Conservation (phyloP, 495 filamentous ascomycete genomes). For the Podospora comata region DNA sequence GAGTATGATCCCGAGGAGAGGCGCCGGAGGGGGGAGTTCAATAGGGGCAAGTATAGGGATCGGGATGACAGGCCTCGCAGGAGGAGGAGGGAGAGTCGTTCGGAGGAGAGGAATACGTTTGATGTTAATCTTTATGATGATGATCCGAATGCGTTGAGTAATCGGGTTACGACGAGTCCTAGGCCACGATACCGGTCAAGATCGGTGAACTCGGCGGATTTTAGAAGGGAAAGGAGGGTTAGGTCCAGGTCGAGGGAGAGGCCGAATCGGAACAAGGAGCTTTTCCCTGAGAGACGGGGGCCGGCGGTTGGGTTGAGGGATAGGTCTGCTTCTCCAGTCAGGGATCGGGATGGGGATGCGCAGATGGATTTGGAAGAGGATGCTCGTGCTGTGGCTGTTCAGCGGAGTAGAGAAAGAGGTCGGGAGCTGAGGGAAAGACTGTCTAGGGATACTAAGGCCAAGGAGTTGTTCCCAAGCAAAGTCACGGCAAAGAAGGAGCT, state of each 20-base stretch:
- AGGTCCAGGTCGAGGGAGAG: conserved; percentile 20
- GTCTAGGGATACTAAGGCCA: conserved; percentile 37
- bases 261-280: conserved; percentile 43
- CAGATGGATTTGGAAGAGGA: conserved; percentile 42
- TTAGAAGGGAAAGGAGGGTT: conserved; percentile 26
- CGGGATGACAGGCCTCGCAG: conserved; percentile 59
- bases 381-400: conserved; percentile 29
- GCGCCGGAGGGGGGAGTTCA: conserved; percentile 45
- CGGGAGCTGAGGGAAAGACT: conserved; percentile 45
- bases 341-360: conserved; percentile 59
- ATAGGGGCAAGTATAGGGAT: conserved; percentile 51
- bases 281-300: conserved; percentile 46
- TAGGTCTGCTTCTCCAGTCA: conserved; percentile 66
- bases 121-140: conserved; percentile 40
- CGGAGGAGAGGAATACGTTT: conserved; percentile 30
- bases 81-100: conserved; percentile 52
- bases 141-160: conserved; percentile 45
- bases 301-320: conserved; percentile 50
- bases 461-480: conserved; percentile 69
- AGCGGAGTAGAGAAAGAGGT: conserved; percentile 46
- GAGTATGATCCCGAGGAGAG: conserved; percentile 81
- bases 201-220: conserved; percentile 34
- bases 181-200: conserved; percentile 33
- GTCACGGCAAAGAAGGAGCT: conserved; percentile 57
- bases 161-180: conserved; percentile 24